Base-by-base conservation (phyloP, 2,329 filamentous ascomycete species). In the Arthrinium puccinioides region DNA sequence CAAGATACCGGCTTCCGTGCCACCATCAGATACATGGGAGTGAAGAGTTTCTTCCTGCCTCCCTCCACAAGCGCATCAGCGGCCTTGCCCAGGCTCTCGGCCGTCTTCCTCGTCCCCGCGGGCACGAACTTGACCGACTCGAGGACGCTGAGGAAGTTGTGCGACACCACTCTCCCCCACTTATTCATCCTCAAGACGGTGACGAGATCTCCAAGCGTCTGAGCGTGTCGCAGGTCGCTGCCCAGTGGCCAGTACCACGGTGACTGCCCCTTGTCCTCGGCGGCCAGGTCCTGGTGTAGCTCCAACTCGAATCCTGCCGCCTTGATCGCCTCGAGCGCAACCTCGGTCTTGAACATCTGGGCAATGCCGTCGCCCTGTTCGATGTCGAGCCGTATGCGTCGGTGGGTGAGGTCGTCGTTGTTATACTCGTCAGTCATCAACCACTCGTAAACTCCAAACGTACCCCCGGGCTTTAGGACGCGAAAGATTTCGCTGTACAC, bases 391-490 rank as follows among this genome's bases (percentile, higher is more conserved):
- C 83, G 76, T 51, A 87, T 81, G 53, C 76, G 70, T 46, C 80
- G 74, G 63, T 87, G 83, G 44, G 74, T 65, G 2, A 72, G 60
- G 63, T 84, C 78, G 38, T 73, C 66, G 53, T 83, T 82, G 64
- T 87, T 76, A 60, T 86, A 87, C 29, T 71, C 63, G 46, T 86
- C 82, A 10, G 82, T 87, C 83, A 87, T 87, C 53, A 87, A 69
- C 82, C 82, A 87, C 57, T 87, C 83, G 59, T 87, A 87, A 25
- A 87, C 82, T 54, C 82, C 82, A 48, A 87, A 87, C 28, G 79
- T 71, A 56, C 82, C 82, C 43, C 83, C 83, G 15, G 83, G 83
- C 69, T 87, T 87, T 46, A 87, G 67, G 27, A 86, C 81, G 37
- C 78, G 77, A 70, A 76, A 82, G 47, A 87, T 84, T 60, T 87